Conservation (phyloP, 441 rosid species). For the Biscutella laevigata region DNA sequence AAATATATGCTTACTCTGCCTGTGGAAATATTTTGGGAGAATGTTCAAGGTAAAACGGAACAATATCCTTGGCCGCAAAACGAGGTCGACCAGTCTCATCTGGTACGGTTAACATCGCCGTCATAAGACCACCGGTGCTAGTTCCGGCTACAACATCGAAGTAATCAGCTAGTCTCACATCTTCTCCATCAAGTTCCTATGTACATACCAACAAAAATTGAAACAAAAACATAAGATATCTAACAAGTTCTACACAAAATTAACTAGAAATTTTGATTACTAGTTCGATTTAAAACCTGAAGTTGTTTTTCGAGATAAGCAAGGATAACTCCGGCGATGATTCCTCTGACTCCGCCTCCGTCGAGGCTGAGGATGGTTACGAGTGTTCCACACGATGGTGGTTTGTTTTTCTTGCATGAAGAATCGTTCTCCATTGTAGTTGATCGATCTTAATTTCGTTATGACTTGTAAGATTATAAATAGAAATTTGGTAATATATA, state of each 20-base stretch:
- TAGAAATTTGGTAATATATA: no score
- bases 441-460: background rate
- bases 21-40: constrained; percentile 48
- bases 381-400: constrained; percentile 27
- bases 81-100: constrained; percentile 33
- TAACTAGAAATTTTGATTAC: no score
- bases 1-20: constrained; percentile 21
- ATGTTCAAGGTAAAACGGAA: constrained; percentile 38
- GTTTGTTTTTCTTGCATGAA: background rate
- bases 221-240: no score
- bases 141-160: constrained; percentile 57
- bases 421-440: background rate
- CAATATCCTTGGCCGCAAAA: constrained; percentile 41
- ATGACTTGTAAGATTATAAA: background rate
- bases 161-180: constrained; percentile 51
- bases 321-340: constrained; percentile 34
- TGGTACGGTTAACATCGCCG: constrained; percentile 49
- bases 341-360: constrained; percentile 42
- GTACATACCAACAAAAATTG: background rate
- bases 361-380: constrained; percentile 36
- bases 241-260: no score
- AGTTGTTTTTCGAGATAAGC: constrained; percentile 33
- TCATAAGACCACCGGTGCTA: constrained; percentile 61
- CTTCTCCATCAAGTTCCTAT: constrained; percentile 46
- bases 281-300: no score